phyloP scores from a whole-genome alignment of 495 filamentous ascomycete genomes.

The Trichoderma erinaceum region DNA sequence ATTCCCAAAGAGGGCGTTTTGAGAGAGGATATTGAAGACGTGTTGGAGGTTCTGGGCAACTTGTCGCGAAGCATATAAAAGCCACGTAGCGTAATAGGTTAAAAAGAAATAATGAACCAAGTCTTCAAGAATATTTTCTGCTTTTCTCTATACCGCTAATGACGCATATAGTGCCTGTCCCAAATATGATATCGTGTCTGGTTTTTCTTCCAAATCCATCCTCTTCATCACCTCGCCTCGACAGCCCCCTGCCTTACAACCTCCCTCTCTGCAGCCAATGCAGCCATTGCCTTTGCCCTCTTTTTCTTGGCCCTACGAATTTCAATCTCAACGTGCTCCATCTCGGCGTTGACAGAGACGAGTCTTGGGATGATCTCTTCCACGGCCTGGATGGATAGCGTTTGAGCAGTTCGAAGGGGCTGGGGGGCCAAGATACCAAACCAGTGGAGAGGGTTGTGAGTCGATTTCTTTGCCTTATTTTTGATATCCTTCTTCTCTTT shows the following conservation, averaged over 20 bases:
- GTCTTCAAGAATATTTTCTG: not conserved
- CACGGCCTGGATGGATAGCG: constrained; percentile 35
- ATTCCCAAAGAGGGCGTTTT: not conserved
- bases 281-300: constrained; percentile 37
- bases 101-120: not conserved
- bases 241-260: not conserved
- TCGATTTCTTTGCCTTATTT: constrained; percentile 8
- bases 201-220: not conserved
- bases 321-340: constrained; percentile 45
- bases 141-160: not conserved
- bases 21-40: constrained; percentile 12
- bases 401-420: constrained; percentile 56
- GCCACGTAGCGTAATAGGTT: not conserved
- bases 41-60: not conserved
- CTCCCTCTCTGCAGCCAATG: constrained; percentile 20
- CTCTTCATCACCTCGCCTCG: not conserved
- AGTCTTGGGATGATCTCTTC: constrained; percentile 42
- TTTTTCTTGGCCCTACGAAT: constrained; percentile 46
- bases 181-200: too few species aligned
- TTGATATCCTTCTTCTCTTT: constrained; percentile 19
- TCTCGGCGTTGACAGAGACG: constrained; percentile 38
- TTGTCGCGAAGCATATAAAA: not conserved
- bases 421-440: constrained; percentile 61
- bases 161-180: not conserved
- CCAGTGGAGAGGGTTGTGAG: constrained; percentile 57